Conservation (phyloP, 345 rosid species). For the Arabidopsis suecica region DNA sequence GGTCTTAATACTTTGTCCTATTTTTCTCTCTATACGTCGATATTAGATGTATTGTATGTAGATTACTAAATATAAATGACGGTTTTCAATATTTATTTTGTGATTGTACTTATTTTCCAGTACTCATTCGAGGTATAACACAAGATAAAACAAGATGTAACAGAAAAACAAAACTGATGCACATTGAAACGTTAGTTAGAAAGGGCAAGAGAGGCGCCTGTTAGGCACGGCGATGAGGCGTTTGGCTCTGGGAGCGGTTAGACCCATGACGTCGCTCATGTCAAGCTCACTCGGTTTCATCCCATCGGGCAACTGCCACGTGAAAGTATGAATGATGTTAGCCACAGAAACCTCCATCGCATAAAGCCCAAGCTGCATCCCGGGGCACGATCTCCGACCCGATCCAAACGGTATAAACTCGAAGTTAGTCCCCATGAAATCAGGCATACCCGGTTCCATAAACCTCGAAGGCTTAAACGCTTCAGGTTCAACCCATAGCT, state of each 20-base stretch:
- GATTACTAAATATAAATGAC: background rate
- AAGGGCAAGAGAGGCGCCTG: conserved; percentile 55
- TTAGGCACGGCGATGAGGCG: conserved; percentile 70
- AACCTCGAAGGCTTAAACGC: conserved; percentile 77
- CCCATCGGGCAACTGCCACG: conserved; percentile 89
- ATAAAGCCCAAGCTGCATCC: conserved; percentile 92
- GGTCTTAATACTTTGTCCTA: background rate
- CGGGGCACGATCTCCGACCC: conserved; percentile 91
- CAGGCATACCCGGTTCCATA: conserved; percentile 62
- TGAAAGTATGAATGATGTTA: conserved; percentile 70
- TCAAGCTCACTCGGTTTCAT: conserved; percentile 86
- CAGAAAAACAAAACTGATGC: background rate
- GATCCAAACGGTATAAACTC: conserved; percentile 94
- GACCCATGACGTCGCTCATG: conserved; percentile 82
- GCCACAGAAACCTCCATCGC: conserved; percentile 76
- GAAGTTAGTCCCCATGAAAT: conserved; percentile 76
- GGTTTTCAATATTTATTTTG: background rate
- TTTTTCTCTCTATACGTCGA: background rate
- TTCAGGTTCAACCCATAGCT: conserved; percentile 79
- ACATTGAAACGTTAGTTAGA: background rate
- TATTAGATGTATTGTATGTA: background rate
- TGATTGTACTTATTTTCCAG: background rate
- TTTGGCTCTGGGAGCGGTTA: conserved; percentile 81
- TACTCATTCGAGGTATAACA: background rate
- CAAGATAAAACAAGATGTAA: background rate